These are phyloP conservation scores for Saprolegnia parasitica DNA, from an alignment of 352 stramenopile species.

Conservation along the genomic window DNA sequence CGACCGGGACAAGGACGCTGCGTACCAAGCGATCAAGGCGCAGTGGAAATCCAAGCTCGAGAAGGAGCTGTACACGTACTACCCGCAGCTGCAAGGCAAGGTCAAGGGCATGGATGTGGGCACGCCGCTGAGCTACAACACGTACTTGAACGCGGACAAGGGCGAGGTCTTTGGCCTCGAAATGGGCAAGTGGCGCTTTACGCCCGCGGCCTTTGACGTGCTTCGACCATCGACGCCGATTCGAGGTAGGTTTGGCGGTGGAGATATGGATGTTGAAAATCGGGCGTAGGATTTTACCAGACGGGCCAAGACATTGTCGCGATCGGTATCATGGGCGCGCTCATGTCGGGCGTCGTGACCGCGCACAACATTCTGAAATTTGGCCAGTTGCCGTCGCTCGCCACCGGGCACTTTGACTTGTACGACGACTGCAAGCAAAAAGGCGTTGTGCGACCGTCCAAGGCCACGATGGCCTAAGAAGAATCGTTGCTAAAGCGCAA, in stretches of 20 bases:
- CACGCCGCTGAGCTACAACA: conserved; percentile 15
- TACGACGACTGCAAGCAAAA: not conserved
- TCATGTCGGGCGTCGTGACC: conserved; percentile 15
- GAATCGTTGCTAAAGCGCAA: not conserved
- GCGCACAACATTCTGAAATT: not conserved
- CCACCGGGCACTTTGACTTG: not conserved
- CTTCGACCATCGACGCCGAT: conserved; percentile 8
- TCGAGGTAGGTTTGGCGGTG: not conserved
- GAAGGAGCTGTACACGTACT: conserved; percentile 2
- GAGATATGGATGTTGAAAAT: not conserved
- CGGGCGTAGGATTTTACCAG: conserved; percentile 1
- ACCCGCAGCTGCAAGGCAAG: conserved; percentile 12
- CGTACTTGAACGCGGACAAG: conserved; percentile 5
- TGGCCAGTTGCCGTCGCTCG: not conserved
- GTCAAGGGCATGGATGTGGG: not conserved
- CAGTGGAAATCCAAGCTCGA: conserved; percentile 12
- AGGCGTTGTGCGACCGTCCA: not conserved
- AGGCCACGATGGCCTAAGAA: not conserved
- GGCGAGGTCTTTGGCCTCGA: conserved; percentile 13
- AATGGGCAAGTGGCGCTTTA: conserved; percentile 16
- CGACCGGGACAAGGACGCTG: not conserved
- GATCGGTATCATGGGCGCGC: conserved; percentile 9
- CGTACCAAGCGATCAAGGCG: conserved; percentile 9
- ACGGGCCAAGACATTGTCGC: conserved; percentile 11
- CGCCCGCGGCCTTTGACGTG: conserved; percentile 3